Evolutionary conservation across 2,329 filamentous ascomycete species (phyloP).

Genomic region (Diaporthe sp.): DNA sequence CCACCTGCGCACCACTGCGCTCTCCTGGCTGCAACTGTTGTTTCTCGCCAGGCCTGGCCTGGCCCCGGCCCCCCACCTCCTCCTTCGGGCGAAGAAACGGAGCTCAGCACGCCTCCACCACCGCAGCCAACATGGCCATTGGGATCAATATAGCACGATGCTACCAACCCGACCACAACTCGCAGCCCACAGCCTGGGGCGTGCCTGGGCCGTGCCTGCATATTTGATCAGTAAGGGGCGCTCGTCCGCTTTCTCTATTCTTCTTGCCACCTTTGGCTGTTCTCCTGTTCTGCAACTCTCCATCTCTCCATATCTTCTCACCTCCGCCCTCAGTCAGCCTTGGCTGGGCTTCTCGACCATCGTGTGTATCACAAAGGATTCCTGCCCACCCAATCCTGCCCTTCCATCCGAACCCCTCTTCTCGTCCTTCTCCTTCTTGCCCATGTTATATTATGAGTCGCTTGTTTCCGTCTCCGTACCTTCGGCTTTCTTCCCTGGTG

Average conservation of each 20-base stretch:
- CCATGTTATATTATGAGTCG: conserved; percentile 24
- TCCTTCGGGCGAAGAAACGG: conserved; percentile 21
- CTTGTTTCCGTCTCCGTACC: not conserved
- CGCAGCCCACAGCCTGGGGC: not conserved
- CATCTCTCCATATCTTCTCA: no score
- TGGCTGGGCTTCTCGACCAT: conserved; percentile 3
- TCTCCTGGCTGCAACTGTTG: conserved; percentile 11
- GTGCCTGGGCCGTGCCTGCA: not conserved
- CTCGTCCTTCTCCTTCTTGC: not conserved
- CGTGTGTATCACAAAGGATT: conserved; percentile 36
- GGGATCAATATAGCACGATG: conserved; percentile 32
- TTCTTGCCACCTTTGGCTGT: not conserved
- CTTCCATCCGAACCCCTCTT: conserved; percentile 16
- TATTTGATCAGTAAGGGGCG: conserved; percentile 5
- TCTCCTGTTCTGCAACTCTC: conserved; percentile 13
- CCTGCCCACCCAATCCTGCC: conserved; percentile 30
- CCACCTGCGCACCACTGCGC: not conserved
- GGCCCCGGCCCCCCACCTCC: conserved; percentile 1
- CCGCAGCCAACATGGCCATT: conserved; percentile 19
- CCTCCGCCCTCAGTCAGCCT: conserved; percentile 14
- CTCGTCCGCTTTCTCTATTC: not conserved
- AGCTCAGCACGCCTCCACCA: conserved; percentile 2
- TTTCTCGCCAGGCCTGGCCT: conserved; percentile 23
- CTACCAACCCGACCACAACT: conserved; percentile 4
- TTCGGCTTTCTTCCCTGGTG: not conserved